A percentile compares a stretch with the other conserved stretches of the same genome.
These are phyloP conservation scores for Aspergillus bombycis DNA, from an alignment of 2,329 filamentous ascomycete species.

Conservation along the genomic window DNA sequence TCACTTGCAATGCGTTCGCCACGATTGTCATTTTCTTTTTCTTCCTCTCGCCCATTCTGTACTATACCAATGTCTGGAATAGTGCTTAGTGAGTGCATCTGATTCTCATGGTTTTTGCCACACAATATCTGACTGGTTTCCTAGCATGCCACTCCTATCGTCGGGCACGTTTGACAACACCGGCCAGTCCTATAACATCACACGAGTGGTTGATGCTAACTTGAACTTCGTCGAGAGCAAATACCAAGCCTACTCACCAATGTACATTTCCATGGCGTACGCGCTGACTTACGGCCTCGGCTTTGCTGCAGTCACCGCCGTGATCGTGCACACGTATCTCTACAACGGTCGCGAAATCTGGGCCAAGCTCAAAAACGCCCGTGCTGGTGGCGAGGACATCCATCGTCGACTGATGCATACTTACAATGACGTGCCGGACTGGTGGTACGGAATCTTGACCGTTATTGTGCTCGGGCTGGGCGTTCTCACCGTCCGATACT, in stretches of 20 bases:
- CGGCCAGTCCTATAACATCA: slow-evolving; percentile 33
- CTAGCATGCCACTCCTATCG: slow-evolving; percentile 32
- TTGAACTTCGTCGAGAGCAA: slow-evolving; percentile 37
- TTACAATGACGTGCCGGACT: slow-evolving; percentile 65
- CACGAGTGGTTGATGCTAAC: slow-evolving; percentile 32
- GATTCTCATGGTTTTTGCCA: not conserved
- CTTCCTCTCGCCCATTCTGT: slow-evolving; percentile 53
- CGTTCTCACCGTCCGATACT: slow-evolving; percentile 34
- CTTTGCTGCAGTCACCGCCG: slow-evolving; percentile 39
- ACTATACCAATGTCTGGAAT: slow-evolving; percentile 60
- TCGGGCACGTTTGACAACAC: slow-evolving; percentile 38
- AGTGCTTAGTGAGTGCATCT: slow-evolving; percentile 30
- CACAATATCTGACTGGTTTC: not conserved
- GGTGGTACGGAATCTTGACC: slow-evolving; percentile 58
- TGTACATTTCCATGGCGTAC: slow-evolving; percentile 42
- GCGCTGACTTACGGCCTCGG: slow-evolving; percentile 41
- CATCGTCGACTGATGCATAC: slow-evolving; percentile 68
- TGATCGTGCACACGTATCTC: slow-evolving; percentile 38
- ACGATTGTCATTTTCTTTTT: slow-evolving; percentile 59
- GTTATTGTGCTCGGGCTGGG: slow-evolving; percentile 38
- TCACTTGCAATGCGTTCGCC: slow-evolving; percentile 59
- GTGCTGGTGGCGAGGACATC: slow-evolving; percentile 56
- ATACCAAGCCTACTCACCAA: slow-evolving; percentile 45
- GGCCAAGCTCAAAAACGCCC: slow-evolving; percentile 36
- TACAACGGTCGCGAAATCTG: slow-evolving; percentile 40